These are phyloP conservation scores for Piper betle DNA, from an alignment of 164 flowering plant species.

Conservation along the genomic window DNA sequence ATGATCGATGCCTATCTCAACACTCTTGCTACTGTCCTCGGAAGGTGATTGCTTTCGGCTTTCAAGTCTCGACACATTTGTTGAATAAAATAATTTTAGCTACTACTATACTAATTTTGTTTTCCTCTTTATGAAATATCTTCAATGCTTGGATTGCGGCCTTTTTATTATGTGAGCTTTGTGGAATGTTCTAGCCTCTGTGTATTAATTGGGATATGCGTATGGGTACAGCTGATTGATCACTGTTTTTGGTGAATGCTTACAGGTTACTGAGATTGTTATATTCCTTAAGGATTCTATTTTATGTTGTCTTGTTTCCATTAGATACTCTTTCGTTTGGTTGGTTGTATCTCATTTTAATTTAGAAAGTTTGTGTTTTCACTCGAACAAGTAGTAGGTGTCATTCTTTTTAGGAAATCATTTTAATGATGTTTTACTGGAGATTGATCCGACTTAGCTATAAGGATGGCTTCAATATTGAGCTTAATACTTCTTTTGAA, in stretches of 20 bases:
- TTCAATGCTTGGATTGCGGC: no score
- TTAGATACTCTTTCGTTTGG: neutral
- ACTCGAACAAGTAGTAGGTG: neutral
- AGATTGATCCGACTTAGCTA: neutral
- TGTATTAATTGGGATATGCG: no score
- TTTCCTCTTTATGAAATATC: no score
- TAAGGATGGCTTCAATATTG: no score
- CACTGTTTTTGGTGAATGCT: no score
- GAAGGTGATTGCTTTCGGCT: conserved; percentile 42
- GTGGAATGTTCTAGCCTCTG: no score
- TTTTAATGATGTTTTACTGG: neutral
- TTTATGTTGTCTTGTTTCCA: neutral
- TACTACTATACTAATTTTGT: no score
- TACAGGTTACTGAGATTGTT: neutral
- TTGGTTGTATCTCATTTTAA: neutral
- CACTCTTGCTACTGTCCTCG: conserved; percentile 86
- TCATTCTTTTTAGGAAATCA: neutral
- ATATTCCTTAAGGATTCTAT: neutral
- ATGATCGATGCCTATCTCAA: conserved; percentile 94
- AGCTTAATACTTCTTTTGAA: no score
- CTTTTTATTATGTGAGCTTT: no score
- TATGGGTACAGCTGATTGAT: no score
- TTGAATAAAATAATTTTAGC: no score
- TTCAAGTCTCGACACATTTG: no score
- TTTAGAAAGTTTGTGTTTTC: neutral